Evolutionary conservation across 1,139 yeast species (phyloP).

Genomic region (Diutina ranongensis): DNA sequence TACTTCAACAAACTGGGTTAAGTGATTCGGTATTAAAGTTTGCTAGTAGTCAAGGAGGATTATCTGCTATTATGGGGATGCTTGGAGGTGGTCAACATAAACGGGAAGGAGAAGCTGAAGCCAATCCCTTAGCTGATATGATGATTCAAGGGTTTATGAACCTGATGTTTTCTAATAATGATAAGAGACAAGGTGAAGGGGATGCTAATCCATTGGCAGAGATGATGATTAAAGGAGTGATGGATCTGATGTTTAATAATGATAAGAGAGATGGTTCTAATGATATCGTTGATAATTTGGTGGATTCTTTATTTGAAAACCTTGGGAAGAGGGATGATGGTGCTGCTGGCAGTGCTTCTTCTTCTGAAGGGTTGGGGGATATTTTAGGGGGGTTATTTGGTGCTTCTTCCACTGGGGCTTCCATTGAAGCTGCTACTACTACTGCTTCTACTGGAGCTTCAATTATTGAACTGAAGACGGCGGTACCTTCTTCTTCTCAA

Average conservation of each 20-base stretch:
- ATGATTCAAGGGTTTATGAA: slow-evolving; percentile 1
- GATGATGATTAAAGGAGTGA: slow-evolving; percentile 2
- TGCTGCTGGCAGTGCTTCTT: background rate
- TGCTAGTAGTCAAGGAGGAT: background rate
- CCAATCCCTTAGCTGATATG: background rate
- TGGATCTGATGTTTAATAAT: slow-evolving; percentile 1
- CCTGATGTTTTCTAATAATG: background rate
- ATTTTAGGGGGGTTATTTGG: background rate
- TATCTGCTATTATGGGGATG: background rate
- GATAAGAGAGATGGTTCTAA: background rate
- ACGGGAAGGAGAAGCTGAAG: background rate
- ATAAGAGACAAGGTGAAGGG: background rate
- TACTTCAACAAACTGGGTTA: background rate
- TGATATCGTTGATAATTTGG: background rate
- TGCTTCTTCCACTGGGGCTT: background rate
- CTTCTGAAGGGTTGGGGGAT: background rate
- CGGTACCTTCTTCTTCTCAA: no score
- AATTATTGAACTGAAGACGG: no score
- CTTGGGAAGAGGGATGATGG: slow-evolving; percentile 1
- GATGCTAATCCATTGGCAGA: background rate
- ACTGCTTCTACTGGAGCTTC: background rate
- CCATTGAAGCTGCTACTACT: background rate
- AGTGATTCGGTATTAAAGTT: slow-evolving; percentile 1
- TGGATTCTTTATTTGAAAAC: background rate
- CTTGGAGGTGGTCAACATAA: background rate